Base-by-base conservation (phyloP, 768 basidiomycete genomes). In the Mycena metata region DNA sequence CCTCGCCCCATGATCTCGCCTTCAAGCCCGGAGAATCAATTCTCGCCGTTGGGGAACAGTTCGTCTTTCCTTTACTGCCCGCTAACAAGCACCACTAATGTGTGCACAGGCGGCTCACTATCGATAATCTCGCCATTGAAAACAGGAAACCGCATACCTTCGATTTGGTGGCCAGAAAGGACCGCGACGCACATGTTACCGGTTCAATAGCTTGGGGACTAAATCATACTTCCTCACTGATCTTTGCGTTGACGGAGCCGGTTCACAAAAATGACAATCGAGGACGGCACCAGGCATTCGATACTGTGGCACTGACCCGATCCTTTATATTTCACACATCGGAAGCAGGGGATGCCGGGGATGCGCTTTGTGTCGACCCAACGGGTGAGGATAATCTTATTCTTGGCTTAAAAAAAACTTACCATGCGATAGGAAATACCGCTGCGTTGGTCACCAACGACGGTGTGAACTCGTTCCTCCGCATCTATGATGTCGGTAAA, bases 191-290 rank as follows among this genome's bases (percentile, higher is more conserved):
- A 3, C 76, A 82, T 52, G 56, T 67, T 24, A 74, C 83, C 33
- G 90, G 89, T 4, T 76, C 84, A 8, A 83, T 88, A 24, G 74
- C 76, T 11, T 92, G 90, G 90, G 90, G 90, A 2, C 49, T 39
- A 21, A 83, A 76, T 0, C 54, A 73, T 0, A 84, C 86, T 0
- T 67, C 79, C 0, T 70, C 80, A 16, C 66, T 79, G 13, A 67
- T 91, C 16, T 89, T 89, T 74, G 86, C 87, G 0, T 90, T 88
- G 1, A 87, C 89, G 1, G 90, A 90, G 69, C 84, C 88, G 6
- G 26, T 39, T 2, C 66, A 55, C 13, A 51, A 59, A 17, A 72
- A 76, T 7, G 70, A 71, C 11, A 65, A 60, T 33, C 63, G 49
- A 5, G 89, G 89, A 0, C 80, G 74, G 45, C 90, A 92, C 69